A percentile compares a stretch with the other conserved stretches of the same genome.
phyloP scores from a whole-genome alignment of 306 rosid species.

The Quercus dentata region DNA sequence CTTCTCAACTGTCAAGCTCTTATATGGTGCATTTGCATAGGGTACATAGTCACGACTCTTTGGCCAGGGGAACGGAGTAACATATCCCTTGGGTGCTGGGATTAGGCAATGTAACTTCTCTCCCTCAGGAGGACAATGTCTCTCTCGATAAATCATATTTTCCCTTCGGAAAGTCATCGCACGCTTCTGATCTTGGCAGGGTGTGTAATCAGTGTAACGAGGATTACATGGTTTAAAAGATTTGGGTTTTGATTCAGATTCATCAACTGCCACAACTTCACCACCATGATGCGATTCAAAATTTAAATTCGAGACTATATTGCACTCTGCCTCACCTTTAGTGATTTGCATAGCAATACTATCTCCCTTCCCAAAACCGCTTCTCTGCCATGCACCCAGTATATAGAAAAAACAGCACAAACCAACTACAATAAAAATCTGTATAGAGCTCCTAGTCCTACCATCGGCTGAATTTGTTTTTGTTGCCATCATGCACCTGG shows the following conservation, averaged over 20 bases:
- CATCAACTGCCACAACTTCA: slow-evolving; percentile 49
- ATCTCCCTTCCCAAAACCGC: slow-evolving; percentile 97
- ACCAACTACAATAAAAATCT: slow-evolving; percentile 80
- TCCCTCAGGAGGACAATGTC: slow-evolving; percentile 83
- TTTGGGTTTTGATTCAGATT: slow-evolving; percentile 46
- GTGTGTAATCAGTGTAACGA: slow-evolving; percentile 72
- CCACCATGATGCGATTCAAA: slow-evolving; percentile 92
- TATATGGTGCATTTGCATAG: slow-evolving; percentile 92
- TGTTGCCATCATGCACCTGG: slow-evolving; percentile 71
- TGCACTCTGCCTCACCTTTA: slow-evolving; percentile 56
- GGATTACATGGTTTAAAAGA: slow-evolving; percentile 54
- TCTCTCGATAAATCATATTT: slow-evolving; percentile 80
- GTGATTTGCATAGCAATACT: slow-evolving; percentile 75
- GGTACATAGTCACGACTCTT: slow-evolving; percentile 98
- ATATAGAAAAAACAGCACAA: slow-evolving; percentile 88
- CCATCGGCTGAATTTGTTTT: slow-evolving; percentile 62
- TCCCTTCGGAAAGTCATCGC: slow-evolving; percentile 92
- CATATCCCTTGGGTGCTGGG: slow-evolving; percentile 95
- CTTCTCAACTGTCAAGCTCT: slow-evolving; percentile 98
- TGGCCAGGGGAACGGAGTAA: slow-evolving; percentile 97
- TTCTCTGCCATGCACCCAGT: slow-evolving; percentile 95
- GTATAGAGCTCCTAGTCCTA: slow-evolving; percentile 80
- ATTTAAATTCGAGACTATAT: slow-evolving; percentile 52
- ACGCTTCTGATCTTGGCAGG: slow-evolving; percentile 92
- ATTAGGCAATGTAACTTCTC: slow-evolving; percentile 86